Evolutionary conservation across 331 rosid species (phyloP), one percentile per base, ranked within the genome.

Genomic region (Saraca asoca): DNA sequence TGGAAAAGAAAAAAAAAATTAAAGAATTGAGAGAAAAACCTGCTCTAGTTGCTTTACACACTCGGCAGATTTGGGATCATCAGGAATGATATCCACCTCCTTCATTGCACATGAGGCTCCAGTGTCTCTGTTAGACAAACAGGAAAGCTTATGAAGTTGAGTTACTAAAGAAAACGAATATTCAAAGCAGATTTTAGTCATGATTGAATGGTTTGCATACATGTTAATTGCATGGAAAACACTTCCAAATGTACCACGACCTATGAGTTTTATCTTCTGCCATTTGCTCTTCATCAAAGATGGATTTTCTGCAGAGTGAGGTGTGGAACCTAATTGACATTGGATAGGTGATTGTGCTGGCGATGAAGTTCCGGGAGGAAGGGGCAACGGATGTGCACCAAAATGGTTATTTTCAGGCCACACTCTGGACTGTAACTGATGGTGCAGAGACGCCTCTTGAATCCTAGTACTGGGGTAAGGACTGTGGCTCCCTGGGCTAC

Each of bases 51-150:
- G 98, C 86, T 86, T 94, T 52, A 88, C 77, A 81, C 87, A 69
- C 74, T 90, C 95, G 31, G 86, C 83, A 78, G 86, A 85, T 70
- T 94, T 90, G 67, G 97, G 86, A 78, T 90, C 97, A 83, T 94
- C 97, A 13, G 80, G 92, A 79, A 94, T 83, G 76, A 94, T 76
- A 54, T 94, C 97, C 72, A 94, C 98, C 82, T 88, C 98, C 83
- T 94, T 94, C 97, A 94, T 78, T 46, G 97, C 97, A 75, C 97
- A 94, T n/a, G 86, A 86, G 69, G 98, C 97, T 75, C 98, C 98
- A 0, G 92, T 94, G 77, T 83, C 90, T 51, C 96, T 94, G 67
- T 41, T 69, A 76, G 6, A 66, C 17, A 57, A 56, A 75, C 34
- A 74, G 50, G 45, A 65, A 62, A 5, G 41, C 70, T 54, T 5